Conservation (phyloP, 1,139 yeast genomes). For the Debaryomyces coudertii region DNA sequence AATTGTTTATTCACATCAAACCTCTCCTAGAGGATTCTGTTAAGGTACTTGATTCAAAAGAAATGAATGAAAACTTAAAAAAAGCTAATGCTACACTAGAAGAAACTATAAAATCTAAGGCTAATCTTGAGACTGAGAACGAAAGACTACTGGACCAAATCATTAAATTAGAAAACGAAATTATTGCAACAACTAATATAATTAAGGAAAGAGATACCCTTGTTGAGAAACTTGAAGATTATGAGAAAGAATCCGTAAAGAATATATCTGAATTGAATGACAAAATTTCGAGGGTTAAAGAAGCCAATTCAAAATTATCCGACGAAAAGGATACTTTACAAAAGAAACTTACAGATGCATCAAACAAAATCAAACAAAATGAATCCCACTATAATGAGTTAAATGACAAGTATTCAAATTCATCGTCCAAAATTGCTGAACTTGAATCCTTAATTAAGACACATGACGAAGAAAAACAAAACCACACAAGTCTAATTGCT, state of each 20-base stretch:
- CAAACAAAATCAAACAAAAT: conserved; percentile 7
- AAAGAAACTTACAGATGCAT: conserved; percentile 18
- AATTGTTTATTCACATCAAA: conserved; percentile 67
- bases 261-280: conserved; percentile 3
- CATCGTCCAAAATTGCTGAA: conserved; percentile 15
- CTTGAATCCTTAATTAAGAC: conserved; percentile 21
- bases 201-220: conserved; percentile 32
- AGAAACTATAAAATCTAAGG: conserved; percentile 46
- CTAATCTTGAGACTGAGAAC: conserved; percentile 52
- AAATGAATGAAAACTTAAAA: conserved; percentile 54
- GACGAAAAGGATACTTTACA: conserved; percentile 22
- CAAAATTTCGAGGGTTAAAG: conserved; percentile 22
- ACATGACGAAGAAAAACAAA: conserved; percentile 23
- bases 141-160: conserved; percentile 48
- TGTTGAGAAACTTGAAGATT: conserved; percentile 27
- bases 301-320: conserved; percentile 30
- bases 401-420: not conserved
- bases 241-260: conserved; percentile 20
- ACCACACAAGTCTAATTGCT: conserved; percentile 21
- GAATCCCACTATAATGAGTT: not conserved
- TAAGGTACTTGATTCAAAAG: conserved; percentile 58
- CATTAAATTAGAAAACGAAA: conserved; percentile 51
- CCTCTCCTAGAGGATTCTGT: conserved; percentile 74
- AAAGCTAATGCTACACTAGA: conserved; percentile 39
- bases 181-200: conserved; percentile 29